Evolutionary conservation across 23 red algal species (phyloP).

Genomic region (Gracilaria domingensis): DNA sequence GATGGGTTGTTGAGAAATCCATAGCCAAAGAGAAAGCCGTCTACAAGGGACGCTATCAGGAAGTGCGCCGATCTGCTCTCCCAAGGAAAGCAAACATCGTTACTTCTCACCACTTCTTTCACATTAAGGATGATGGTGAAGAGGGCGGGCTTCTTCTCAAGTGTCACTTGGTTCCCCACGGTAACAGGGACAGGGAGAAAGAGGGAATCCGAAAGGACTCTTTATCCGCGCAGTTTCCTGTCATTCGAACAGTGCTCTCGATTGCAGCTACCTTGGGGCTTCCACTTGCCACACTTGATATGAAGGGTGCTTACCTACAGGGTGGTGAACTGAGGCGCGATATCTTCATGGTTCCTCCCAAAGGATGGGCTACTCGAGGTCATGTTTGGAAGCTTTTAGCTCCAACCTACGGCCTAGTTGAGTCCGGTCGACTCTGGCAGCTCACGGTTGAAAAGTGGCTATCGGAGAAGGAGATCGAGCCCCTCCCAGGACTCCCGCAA

Average conservation of each 20-base stretch:
- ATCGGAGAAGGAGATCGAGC: no score
- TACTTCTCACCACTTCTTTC: slow-evolving; percentile 49
- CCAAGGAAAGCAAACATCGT: background rate
- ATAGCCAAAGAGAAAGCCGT: background rate
- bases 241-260: slow-evolving; percentile 33
- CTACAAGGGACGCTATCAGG: background rate
- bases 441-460: no score
- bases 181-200: slow-evolving; percentile 33
- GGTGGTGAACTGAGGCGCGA: no score
- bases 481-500: no score
- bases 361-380: no score
- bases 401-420: no score
- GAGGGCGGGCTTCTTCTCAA: background rate
- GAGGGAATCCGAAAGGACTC: slow-evolving; percentile 44
- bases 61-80: background rate
- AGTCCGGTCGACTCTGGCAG: no score
- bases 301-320: slow-evolving; percentile 2
- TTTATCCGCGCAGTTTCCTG: slow-evolving; percentile 1
- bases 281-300: slow-evolving; percentile 32
- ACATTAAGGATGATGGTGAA: slow-evolving; percentile 32
- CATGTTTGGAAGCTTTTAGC: no score
- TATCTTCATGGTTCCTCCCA: slow-evolving; percentile 7
- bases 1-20: slow-evolving; percentile 19
- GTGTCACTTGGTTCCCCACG: background rate
- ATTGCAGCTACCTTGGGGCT: slow-evolving; percentile 9